Conservation (phyloP, 2,329 filamentous ascomycete species). For the Zasmidium angulare region DNA sequence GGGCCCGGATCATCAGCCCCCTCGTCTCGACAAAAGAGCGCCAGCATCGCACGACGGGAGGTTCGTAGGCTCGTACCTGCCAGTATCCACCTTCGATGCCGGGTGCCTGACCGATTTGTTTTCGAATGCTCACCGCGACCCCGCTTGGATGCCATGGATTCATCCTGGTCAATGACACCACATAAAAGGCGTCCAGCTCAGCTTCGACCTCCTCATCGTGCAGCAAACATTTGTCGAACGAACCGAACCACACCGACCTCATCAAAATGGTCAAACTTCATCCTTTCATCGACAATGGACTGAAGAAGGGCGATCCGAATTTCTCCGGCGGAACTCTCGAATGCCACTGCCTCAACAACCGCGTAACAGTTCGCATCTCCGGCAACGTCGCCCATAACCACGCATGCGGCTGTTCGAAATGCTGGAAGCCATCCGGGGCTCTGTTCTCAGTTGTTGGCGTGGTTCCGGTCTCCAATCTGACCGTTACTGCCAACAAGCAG, state of each 20-base stretch:
- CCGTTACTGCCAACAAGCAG: constrained; percentile 56
- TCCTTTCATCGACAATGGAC: constrained; percentile 62
- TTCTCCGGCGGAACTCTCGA: constrained; percentile 61
- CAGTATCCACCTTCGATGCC: neutral
- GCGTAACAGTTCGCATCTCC: constrained; percentile 58
- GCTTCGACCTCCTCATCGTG: neutral
- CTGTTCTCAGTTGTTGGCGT: constrained; percentile 67
- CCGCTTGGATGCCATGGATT: constrained; percentile 3
- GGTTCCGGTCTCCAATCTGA: constrained; percentile 55
- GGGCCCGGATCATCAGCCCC: neutral
- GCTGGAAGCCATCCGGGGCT: constrained; percentile 66
- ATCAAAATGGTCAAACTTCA: constrained; percentile 44
- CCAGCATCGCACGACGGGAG: constrained; percentile 2
- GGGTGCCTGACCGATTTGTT: constrained; percentile 1
- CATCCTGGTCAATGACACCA: neutral
- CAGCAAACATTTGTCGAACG: neutral
- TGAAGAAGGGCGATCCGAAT: constrained; percentile 55
- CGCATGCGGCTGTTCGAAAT: constrained; percentile 70
- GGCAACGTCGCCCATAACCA: constrained; percentile 68
- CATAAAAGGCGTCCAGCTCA: neutral
- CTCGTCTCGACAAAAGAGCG: neutral
- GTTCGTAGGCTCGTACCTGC: neutral
- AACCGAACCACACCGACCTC: neutral
- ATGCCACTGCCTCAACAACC: constrained; percentile 59
- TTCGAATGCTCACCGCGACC: neutral